phyloP scores from a whole-genome alignment of 495 filamentous ascomycete species.

The Trichoderma parareesei region DNA sequence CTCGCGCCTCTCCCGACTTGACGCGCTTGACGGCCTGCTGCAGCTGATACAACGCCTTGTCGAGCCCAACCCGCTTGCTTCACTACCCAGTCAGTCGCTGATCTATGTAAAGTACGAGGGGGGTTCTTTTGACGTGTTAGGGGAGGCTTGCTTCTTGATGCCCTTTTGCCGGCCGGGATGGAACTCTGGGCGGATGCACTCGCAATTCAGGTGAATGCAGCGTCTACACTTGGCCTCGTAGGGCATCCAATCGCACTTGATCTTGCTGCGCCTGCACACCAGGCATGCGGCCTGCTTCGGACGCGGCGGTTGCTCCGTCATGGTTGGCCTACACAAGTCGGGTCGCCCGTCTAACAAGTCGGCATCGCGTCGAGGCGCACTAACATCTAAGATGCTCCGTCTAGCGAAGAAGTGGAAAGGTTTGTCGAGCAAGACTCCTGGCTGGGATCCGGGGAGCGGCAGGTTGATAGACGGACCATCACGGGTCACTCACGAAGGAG shows the following conservation, averaged over 20 bases:
- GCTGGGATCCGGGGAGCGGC: constrained; percentile 1
- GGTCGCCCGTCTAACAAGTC: background rate
- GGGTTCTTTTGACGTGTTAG: background rate
- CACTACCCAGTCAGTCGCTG: constrained; percentile 13
- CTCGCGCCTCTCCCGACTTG: constrained; percentile 33
- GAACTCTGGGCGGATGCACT: constrained; percentile 60
- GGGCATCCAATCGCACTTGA: constrained; percentile 50
- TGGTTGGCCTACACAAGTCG: background rate
- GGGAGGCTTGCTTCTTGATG: constrained; percentile 56
- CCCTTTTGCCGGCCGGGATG: constrained; percentile 66
- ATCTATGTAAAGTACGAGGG: constrained; percentile 6
- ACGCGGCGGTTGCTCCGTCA: constrained; percentile 6
- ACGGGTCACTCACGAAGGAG: background rate
- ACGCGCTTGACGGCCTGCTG: constrained; percentile 63
- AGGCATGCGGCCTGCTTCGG: constrained; percentile 56
- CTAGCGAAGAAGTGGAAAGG: background rate
- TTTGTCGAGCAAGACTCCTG: background rate
- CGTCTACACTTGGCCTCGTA: constrained; percentile 50
- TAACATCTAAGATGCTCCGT: background rate
- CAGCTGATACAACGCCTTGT: constrained; percentile 66
- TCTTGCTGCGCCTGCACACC: constrained; percentile 59
- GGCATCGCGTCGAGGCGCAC: background rate
- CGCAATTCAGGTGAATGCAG: constrained; percentile 47
- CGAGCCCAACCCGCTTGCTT: constrained; percentile 64
- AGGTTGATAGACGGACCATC: constrained; percentile 3